Evolutionary conservation across 306 rosid species (phyloP), one percentile per base, ranked within the genome.

Genomic region (Mimosa pudica): DNA sequence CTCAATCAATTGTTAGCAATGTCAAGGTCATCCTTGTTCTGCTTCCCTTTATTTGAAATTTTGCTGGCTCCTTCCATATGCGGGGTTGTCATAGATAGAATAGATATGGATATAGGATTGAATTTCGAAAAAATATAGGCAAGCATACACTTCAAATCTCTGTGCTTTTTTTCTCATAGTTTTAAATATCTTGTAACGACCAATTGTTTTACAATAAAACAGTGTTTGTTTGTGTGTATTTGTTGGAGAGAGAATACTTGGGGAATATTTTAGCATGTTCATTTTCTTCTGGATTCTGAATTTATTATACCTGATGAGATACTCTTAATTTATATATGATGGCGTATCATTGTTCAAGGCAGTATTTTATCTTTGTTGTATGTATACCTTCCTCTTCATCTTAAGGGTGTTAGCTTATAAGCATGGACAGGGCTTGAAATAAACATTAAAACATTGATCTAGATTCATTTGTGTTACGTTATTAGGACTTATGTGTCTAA

Each of bases 1-100:
- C 98, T 32, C 98, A 90, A 74, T 90, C 99, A 10, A 93, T 93
- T 85, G 91, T 89, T 73, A 92, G 96, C 87, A 95, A 89, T 83
- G 91, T 95, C 81, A 91, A 94, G 98, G 98, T 94, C 80, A 78
- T 80, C 75, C 76, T 84, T 76, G 48, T 66, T 62, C 54, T 67
- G 78, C 35, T 44, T 44, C 57, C 74, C 71, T 82, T 41, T 45
- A 60, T 71, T 16, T 70, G 48, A 65, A 77, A 82, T 45, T 77
- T 62, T 51, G 63, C 48, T 72, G 58, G 20, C 65, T 48, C 64
- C 46, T 44, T 67, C 49, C 55, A 78, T 38, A 12, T 44, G 32
- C 7, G 33, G 61, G 10, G 5, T n/a, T 46, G n/a, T 30, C 17
- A 54, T 14, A 76, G 74, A 52, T 24, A 24, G 41, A 45, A 75